Conservation (phyloP, 768 basidiomycete species). For the Russula sp. region DNA sequence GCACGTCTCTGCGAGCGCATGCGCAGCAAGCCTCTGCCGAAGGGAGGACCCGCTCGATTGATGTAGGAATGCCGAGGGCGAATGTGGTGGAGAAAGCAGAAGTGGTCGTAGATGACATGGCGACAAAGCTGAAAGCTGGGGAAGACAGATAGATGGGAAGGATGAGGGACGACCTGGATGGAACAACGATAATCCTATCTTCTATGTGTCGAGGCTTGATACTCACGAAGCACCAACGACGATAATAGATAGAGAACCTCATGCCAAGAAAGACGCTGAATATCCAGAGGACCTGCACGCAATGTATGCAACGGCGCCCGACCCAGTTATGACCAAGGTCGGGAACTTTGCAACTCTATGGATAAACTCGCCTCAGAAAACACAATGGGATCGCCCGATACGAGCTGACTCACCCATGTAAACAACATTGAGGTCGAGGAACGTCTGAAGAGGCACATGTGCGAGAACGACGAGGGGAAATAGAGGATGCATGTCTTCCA, state of each 20-base stretch:
- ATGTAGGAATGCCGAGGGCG: conserved; percentile 65
- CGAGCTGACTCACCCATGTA: conserved; percentile 71
- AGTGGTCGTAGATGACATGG: conserved; percentile 76
- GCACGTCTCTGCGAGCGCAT: conserved; percentile 76
- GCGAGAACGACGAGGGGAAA: conserved; percentile 70
- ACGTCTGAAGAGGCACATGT: conserved; percentile 73
- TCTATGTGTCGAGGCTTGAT: conserved; percentile 23
- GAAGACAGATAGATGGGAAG: conserved; percentile 82
- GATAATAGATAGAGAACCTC: conserved; percentile 67
- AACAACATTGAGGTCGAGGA: conserved; percentile 86
- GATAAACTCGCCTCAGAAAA: conserved; percentile 3
- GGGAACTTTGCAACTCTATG: conserved; percentile 66
- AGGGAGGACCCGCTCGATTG: conserved; percentile 47
- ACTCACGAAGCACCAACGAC: conserved; percentile 78
- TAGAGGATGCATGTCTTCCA: conserved; percentile 50
- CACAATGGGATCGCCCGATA: neutral
- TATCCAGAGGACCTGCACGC: conserved; percentile 74
- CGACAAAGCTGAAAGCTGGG: conserved; percentile 68
- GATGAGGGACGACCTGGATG: conserved; percentile 74
- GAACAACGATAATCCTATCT: neutral
- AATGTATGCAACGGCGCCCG: conserved; percentile 76
- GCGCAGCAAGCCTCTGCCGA: too few species aligned
- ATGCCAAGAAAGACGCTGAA: conserved; percentile 69
- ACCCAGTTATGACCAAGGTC: conserved; percentile 81
- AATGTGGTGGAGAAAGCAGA: conserved; percentile 79